A percentile compares a stretch with the other conserved stretches of the same genome.
phyloP scores from a whole-genome alignment of 305 asterid species.

The Fraxinus nigra region DNA sequence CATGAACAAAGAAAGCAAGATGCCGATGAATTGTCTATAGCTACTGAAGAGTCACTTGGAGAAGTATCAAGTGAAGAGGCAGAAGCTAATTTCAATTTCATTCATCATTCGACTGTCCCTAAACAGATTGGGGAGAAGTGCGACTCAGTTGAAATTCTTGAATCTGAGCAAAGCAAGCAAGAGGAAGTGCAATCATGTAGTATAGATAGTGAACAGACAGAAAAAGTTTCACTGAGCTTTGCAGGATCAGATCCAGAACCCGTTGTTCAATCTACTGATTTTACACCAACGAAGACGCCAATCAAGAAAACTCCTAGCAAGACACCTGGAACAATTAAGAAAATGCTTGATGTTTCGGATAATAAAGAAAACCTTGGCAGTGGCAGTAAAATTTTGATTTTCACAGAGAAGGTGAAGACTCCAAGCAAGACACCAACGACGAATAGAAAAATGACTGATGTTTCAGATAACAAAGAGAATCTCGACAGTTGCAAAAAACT shows the following conservation, averaged over 20 bases:
- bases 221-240: no score
- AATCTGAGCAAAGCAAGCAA: background rate
- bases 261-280: constrained; percentile 1
- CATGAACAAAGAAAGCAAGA: background rate
- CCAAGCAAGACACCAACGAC: constrained; percentile 31
- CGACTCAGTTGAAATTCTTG: background rate
- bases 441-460: background rate
- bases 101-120: background rate
- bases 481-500: constrained; percentile 25
- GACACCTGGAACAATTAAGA: background rate
- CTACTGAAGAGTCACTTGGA: background rate
- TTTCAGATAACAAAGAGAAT: constrained; percentile 56
- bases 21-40: background rate
- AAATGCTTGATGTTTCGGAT: constrained; percentile 16
- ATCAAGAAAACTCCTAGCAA: constrained; percentile 13
- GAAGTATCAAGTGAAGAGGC: background rate
- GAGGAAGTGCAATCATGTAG: no score
- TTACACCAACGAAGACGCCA: background rate
- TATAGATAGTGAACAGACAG: background rate
- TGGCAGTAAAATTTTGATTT: constrained; percentile 18
- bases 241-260: no score
- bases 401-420: constrained; percentile 28
- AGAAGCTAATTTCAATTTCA: background rate
- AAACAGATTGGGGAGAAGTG: background rate
- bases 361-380: constrained; percentile 48